Evolutionary conservation across 192 early-diverging fungal species (phyloP).

Genomic region (Dissophora ornata): DNA sequence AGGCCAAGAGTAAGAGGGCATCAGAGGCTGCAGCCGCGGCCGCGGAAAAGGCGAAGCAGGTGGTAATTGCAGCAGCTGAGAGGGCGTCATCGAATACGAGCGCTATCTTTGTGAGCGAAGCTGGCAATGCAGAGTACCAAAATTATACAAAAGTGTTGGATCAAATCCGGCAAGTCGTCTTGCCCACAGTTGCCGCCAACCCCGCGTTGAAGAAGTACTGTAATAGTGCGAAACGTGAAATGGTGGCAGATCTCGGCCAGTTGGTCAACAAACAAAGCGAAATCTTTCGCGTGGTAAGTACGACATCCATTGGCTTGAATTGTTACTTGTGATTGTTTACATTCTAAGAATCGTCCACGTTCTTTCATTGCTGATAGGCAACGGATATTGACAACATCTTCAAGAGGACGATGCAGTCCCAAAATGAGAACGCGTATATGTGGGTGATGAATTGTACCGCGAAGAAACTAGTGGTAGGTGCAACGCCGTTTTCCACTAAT

Average conservation of each 20-base stretch:
- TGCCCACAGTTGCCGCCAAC: conserved; percentile 48
- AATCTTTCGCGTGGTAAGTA: conserved; percentile 59
- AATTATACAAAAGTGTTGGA: conserved; percentile 41
- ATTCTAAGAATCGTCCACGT: too few species aligned
- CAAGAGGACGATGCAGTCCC: conserved; percentile 18
- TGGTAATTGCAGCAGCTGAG: conserved; percentile 12
- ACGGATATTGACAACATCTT: conserved; percentile 31
- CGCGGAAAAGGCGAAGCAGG: conserved; percentile 37
- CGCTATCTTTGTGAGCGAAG: conserved; percentile 13
- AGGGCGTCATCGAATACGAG: neutral
- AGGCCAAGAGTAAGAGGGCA: conserved; percentile 23
- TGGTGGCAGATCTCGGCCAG: conserved; percentile 60
- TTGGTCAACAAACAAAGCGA: conserved; percentile 52
- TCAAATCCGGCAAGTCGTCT: conserved; percentile 52
- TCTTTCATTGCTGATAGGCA: conserved; percentile 18
- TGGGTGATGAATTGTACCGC: conserved; percentile 66
- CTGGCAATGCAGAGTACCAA: conserved; percentile 41
- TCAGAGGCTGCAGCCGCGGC: conserved; percentile 22
- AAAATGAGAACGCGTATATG: conserved; percentile 43
- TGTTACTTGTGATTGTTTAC: neutral
- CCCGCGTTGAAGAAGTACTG: conserved; percentile 32
- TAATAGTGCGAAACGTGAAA: conserved; percentile 28
- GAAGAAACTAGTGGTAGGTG: conserved; percentile 72
- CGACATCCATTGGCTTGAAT: too few species aligned
- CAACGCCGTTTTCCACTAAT: too few species aligned